These are phyloP conservation scores for Penicillium sp. DNA, from an alignment of 2,329 filamentous ascomycete genomes.

Conservation along the genomic window DNA sequence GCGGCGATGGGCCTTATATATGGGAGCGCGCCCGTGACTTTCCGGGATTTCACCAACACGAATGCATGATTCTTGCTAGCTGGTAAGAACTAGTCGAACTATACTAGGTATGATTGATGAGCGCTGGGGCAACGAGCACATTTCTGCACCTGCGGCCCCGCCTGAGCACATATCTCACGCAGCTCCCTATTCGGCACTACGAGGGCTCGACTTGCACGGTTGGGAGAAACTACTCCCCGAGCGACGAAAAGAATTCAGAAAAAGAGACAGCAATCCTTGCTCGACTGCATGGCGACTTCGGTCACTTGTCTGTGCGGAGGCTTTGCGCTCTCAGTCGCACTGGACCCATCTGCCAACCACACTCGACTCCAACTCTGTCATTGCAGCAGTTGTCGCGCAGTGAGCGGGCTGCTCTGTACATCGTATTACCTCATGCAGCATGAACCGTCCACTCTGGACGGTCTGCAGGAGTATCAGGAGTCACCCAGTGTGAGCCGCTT, in stretches of 20 bases:
- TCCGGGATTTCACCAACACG: constrained; percentile 2
- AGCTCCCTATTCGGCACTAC: no score
- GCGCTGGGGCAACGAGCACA: constrained; percentile 20
- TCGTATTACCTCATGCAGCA: constrained; percentile 45
- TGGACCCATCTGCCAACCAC: constrained; percentile 22
- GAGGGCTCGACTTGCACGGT: no score
- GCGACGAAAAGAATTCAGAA: no score
- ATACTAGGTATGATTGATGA: no score
- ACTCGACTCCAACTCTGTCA: constrained; percentile 48
- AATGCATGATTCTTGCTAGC: no score
- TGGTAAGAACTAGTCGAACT: no score
- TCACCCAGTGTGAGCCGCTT: constrained; percentile 45
- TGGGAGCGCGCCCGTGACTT: constrained; percentile 22
- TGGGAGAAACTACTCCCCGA: no score
- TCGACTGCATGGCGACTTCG: constrained; percentile 13
- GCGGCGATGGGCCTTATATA: constrained; percentile 19
- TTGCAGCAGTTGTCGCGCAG: constrained; percentile 51
- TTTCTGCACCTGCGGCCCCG: constrained; percentile 26
- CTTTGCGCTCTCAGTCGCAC: constrained; percentile 23
- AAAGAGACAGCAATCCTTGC: constrained; percentile 5
- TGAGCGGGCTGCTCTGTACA: constrained; percentile 48
- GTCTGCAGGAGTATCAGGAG: constrained; percentile 46
- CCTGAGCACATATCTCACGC: constrained; percentile 23
- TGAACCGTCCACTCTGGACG: constrained; percentile 32
- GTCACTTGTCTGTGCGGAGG: constrained; percentile 33